phyloP scores from a whole-genome alignment of 495 filamentous ascomycete species.

The Tetracladium setigerum region DNA sequence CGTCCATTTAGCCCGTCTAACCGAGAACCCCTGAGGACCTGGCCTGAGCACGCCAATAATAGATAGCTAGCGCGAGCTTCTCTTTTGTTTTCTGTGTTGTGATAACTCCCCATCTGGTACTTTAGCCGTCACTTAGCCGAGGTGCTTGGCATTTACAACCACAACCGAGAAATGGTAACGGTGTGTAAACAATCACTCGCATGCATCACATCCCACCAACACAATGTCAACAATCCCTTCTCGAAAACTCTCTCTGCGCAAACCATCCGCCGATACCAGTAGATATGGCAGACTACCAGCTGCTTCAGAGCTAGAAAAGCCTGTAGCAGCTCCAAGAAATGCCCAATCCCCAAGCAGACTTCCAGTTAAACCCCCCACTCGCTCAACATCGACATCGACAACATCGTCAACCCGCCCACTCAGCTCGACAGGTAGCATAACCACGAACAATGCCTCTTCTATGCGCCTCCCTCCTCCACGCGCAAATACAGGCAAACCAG shows the following conservation, averaged over 20 bases:
- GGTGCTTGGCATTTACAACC: too few species aligned
- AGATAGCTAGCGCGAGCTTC: too few species aligned
- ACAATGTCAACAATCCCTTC: constrained; percentile 21
- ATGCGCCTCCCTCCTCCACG: constrained; percentile 14
- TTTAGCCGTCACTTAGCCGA: too few species aligned
- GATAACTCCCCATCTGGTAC: too few species aligned
- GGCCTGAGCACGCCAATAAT: too few species aligned
- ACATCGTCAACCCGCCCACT: constrained; percentile 3
- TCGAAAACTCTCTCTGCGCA: constrained; percentile 38
- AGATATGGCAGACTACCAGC: not conserved
- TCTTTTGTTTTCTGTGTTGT: too few species aligned
- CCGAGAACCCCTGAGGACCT: too few species aligned
- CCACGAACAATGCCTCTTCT: constrained; percentile 6
- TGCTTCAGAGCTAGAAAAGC: not conserved
- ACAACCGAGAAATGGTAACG: too few species aligned
- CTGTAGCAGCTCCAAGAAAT: constrained; percentile 3
- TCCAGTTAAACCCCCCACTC: constrained; percentile 32
- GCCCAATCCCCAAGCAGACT: constrained; percentile 38
- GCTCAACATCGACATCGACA: constrained; percentile 10
- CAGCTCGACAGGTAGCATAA: constrained; percentile 10
- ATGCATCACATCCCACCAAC: not conserved
- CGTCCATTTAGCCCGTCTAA: too few species aligned
- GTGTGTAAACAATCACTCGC: too few species aligned
- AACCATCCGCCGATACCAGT: constrained; percentile 19
- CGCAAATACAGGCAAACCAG: constrained; percentile 11